These are phyloP conservation scores for Pestalotiopsis sp. DNA, from an alignment of 2,329 filamentous ascomycete genomes.

Conservation along the genomic window DNA sequence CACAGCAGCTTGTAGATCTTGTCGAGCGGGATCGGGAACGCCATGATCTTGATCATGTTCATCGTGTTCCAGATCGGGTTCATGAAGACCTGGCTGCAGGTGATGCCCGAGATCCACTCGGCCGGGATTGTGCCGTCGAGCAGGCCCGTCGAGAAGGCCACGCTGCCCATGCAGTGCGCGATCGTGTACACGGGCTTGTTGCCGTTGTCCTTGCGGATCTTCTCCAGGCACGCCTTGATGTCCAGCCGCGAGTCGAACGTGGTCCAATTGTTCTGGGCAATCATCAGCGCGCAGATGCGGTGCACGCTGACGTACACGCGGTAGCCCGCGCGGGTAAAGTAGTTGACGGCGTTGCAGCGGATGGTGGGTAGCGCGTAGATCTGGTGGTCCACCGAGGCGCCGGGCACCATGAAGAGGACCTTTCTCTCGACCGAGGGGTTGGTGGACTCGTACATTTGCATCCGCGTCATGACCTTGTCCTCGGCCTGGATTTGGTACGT, in stretches of 20 bases:
- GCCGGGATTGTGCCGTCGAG: constrained; percentile 63
- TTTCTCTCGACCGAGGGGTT: constrained; percentile 38
- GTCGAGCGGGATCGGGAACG: constrained; percentile 51
- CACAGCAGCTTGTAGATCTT: constrained; percentile 47
- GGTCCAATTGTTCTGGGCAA: constrained; percentile 56
- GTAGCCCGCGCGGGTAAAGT: constrained; percentile 63
- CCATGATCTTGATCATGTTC: constrained; percentile 59
- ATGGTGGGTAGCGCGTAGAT: constrained; percentile 67
- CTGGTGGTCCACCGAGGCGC: constrained; percentile 64
- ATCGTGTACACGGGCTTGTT: constrained; percentile 56
- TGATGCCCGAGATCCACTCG: constrained; percentile 59
- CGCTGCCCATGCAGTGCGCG: constrained; percentile 66
- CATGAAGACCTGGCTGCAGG: constrained; percentile 65
- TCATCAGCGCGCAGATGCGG: constrained; percentile 57
- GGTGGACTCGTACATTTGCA: constrained; percentile 61
- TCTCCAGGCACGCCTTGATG: constrained; percentile 56
- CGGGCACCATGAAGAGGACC: constrained; percentile 64
- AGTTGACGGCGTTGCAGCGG: constrained; percentile 64
- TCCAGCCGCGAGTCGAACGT: constrained; percentile 64
- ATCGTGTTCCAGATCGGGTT: constrained; percentile 59
- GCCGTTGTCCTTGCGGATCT: constrained; percentile 44
- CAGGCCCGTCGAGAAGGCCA: constrained; percentile 60
- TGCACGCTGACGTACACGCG: constrained; percentile 60
- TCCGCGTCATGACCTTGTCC: constrained; percentile 54
- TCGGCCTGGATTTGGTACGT: constrained; percentile 50